phyloP scores from a whole-genome alignment of 2,329 filamentous ascomycete species.

The Grosmannia penicillata region DNA sequence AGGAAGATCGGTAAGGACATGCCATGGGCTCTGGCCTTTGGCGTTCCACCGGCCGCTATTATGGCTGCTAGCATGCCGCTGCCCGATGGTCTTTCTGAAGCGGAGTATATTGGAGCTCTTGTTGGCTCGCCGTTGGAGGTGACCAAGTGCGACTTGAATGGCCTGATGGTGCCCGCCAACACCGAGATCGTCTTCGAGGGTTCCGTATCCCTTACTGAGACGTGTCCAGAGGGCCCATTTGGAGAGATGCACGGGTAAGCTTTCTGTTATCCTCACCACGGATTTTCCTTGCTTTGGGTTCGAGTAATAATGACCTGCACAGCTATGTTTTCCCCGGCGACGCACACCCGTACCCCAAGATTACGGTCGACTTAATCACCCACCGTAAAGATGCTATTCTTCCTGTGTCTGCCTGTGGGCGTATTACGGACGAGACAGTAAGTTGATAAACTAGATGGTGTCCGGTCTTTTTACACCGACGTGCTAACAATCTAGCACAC shows the following conservation, averaged over 20 bases:
- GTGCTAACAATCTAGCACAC: slow-evolving; percentile 16
- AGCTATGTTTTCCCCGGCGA: slow-evolving; percentile 21
- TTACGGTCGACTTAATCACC: slow-evolving; percentile 30
- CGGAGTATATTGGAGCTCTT: slow-evolving; percentile 31
- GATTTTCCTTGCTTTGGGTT: background rate
- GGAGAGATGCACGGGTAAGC: slow-evolving; percentile 26
- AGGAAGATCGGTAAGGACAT: slow-evolving; percentile 26
- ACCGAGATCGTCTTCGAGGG: slow-evolving; percentile 37
- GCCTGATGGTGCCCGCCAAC: slow-evolving; percentile 31
- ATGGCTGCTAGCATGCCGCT: slow-evolving; percentile 33
- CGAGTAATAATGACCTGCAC: background rate
- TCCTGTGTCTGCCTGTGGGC: slow-evolving; percentile 29
- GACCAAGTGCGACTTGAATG: slow-evolving; percentile 36
- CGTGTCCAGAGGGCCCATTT: slow-evolving; percentile 30
- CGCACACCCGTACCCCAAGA: slow-evolving; percentile 21
- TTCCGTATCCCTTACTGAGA: slow-evolving; percentile 27
- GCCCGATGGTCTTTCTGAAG: slow-evolving; percentile 32
- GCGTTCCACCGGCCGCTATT: slow-evolving; percentile 32
- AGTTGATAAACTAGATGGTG: background rate
- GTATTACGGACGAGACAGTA: slow-evolving; percentile 27
- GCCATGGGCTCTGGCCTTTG: slow-evolving; percentile 31
- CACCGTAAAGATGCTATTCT: slow-evolving; percentile 31
- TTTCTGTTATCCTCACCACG: background rate
- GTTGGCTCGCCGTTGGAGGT: slow-evolving; percentile 28
- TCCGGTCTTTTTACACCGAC: background rate